These are phyloP conservation scores for Adansonia digitata DNA, from an alignment of 345 rosid species.

Conservation along the genomic window DNA sequence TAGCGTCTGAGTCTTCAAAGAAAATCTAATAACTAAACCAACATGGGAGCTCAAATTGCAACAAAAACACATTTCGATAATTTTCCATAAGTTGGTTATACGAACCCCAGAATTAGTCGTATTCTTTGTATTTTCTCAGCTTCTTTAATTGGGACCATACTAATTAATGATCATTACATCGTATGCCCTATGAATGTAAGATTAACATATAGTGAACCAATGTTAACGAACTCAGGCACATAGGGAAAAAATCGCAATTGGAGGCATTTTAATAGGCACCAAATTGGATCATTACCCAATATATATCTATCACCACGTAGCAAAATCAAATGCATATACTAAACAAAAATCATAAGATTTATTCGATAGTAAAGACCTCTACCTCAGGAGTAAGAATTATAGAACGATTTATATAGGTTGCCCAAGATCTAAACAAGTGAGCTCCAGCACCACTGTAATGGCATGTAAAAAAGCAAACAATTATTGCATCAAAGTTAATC, in stretches of 20 bases:
- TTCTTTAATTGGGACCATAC: background rate
- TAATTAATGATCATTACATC: background rate
- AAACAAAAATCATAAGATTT: background rate
- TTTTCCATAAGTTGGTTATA: background rate
- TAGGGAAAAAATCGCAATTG: background rate
- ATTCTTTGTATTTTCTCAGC: background rate
- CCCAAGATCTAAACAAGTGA: conserved; percentile 79
- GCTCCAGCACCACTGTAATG: conserved; percentile 62
- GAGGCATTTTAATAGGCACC: background rate
- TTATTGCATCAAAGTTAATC: conserved; percentile 12
- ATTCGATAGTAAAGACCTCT: conserved; percentile 2
- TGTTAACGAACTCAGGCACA: background rate
- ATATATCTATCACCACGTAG: background rate
- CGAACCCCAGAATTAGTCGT: background rate
- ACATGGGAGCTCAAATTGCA: background rate
- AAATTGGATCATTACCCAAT: background rate
- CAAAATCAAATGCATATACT: background rate
- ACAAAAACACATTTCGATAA: background rate
- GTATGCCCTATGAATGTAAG: background rate
- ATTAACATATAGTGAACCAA: background rate
- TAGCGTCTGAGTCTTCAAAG: background rate
- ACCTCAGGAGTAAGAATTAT: conserved; percentile 86
- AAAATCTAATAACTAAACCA: background rate
- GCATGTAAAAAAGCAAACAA: conserved; percentile 1
- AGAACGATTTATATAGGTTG: conserved; percentile 62